Evolutionary conservation across 768 basidiomycete genomes (phyloP).

Genomic region (Boletus rubescentipes): DNA sequence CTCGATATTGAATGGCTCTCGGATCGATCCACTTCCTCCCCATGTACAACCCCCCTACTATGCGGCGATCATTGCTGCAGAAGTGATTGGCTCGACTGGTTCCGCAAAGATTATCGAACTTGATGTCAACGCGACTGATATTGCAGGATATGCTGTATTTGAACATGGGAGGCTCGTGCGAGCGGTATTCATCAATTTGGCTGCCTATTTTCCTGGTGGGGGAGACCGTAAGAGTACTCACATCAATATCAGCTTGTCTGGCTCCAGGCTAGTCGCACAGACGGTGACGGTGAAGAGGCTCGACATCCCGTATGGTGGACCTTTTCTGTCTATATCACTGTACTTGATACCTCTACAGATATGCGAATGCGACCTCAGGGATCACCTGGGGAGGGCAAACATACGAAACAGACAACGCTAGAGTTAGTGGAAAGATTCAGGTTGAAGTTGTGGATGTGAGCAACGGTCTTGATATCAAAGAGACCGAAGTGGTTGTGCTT

Average conservation of each 20-base stretch:
- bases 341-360: conserved; percentile 28
- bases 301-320: conserved; percentile 38
- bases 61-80: conserved; percentile 57
- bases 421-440: conserved; percentile 36
- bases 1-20: conserved; percentile 55
- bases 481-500: conserved; percentile 46
- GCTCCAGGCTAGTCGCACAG: conserved; percentile 22
- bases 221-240: conserved; percentile 41
- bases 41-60: conserved; percentile 71
- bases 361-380: conserved; percentile 49
- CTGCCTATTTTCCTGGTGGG: conserved; percentile 44
- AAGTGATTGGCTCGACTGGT: conserved; percentile 52
- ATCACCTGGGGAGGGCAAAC: conserved; percentile 60
- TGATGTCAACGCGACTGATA: conserved; percentile 40
- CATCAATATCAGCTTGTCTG: conserved; percentile 41
- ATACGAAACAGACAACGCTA: conserved; percentile 50
- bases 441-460: conserved; percentile 32
- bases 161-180: conserved; percentile 44
- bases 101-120: conserved; percentile 47
- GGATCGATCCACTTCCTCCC: conserved; percentile 50
- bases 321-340: not conserved
- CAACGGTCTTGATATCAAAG: conserved; percentile 45
- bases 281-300: conserved; percentile 48
- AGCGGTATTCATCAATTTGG: conserved; percentile 58
- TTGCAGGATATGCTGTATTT: conserved; percentile 65